Evolutionary conservation across 2,329 filamentous ascomycete species (phyloP).

Genomic region (Ceratocystis papillata): DNA sequence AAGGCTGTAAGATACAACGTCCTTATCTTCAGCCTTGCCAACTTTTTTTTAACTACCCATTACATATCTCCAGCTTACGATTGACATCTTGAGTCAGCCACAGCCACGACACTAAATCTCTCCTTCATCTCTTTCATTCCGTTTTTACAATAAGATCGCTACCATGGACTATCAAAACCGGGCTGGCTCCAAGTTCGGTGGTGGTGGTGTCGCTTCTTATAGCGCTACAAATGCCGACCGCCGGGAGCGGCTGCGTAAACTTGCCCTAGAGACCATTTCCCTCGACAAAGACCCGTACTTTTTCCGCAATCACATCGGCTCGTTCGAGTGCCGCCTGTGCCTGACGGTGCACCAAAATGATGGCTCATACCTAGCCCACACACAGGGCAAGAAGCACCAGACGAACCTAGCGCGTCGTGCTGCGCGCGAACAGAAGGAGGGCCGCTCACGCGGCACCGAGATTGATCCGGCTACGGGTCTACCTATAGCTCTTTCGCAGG

Average conservation of each 20-base stretch:
- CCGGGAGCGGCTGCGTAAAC: constrained; percentile 91
- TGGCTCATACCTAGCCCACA: constrained; percentile 96
- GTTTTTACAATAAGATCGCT: not conserved
- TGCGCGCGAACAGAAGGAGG: constrained; percentile 88
- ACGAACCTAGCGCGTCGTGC: constrained; percentile 93
- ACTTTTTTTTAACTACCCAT: not conserved
- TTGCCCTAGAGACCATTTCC: constrained; percentile 96
- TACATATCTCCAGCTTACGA: not conserved
- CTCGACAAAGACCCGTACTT: constrained; percentile 99
- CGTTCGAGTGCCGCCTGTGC: constrained; percentile 94
- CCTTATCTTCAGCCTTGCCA: constrained; percentile 6
- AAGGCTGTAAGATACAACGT: not conserved
- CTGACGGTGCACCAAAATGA: constrained; percentile 98
- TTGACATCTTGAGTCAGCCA: not conserved
- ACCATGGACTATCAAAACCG: constrained; percentile 74
- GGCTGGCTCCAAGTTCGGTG: constrained; percentile 93
- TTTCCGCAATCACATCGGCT: constrained; percentile 98
- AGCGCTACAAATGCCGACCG: constrained; percentile 93
- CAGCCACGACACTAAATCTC: not conserved
- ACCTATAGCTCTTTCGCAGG: constrained; percentile 63
- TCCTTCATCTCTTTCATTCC: not conserved
- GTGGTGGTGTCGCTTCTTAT: constrained; percentile 88
- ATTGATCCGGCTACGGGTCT: constrained; percentile 58
- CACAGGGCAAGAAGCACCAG: constrained; percentile 96
- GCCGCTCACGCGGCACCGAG: constrained; percentile 50